Percentiles rank a stretch among this genome's conserved stretches.
These are phyloP conservation scores for Colletotrichum sp. DNA, from an alignment of 2,329 filamentous ascomycete species.

Conservation along the genomic window DNA sequence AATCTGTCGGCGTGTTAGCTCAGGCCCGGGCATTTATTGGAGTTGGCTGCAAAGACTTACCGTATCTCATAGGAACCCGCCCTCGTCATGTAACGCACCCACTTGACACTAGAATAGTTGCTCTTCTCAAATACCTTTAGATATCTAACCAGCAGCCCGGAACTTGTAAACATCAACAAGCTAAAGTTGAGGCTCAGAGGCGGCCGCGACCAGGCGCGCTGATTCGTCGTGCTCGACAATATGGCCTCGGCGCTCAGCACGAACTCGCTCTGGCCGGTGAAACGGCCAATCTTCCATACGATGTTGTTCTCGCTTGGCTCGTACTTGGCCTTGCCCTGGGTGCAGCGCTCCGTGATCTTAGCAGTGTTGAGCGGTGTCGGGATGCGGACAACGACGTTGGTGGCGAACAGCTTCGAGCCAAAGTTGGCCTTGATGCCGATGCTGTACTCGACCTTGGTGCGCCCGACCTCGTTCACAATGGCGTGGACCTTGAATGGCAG, in stretches of 20 bases:
- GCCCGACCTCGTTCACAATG: conserved; percentile 96
- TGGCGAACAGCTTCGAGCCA: conserved; percentile 93
- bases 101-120: conserved; percentile 98
- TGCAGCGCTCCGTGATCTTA: conserved; percentile 88
- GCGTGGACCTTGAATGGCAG: conserved; percentile 98
- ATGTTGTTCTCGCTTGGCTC: conserved; percentile 98
- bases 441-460: conserved; percentile 98
- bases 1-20: conserved; percentile 33
- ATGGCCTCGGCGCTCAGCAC: conserved; percentile 93
- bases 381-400: conserved; percentile 92
- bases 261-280: conserved; percentile 96
- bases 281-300: conserved; percentile 98
- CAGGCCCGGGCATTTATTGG: too few species aligned
- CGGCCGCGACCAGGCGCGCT: conserved; percentile 95
- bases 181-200: conserved; percentile 92
- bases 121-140: conserved; percentile 99
- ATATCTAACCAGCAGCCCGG: conserved; percentile 88
- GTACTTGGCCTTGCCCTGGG: conserved; percentile 97
- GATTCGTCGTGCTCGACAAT: conserved; percentile 95
- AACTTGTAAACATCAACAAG: conserved; percentile 97
- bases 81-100: conserved; percentile 98
- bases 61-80: conserved; percentile 97
- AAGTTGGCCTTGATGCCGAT: conserved; percentile 98
- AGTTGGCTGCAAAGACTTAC: conserved; percentile 45
- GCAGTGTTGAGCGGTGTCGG: conserved; percentile 97